Evolutionary conservation across 2,329 filamentous ascomycete genomes (phyloP).

Genomic region (Neonectria coccinea): DNA sequence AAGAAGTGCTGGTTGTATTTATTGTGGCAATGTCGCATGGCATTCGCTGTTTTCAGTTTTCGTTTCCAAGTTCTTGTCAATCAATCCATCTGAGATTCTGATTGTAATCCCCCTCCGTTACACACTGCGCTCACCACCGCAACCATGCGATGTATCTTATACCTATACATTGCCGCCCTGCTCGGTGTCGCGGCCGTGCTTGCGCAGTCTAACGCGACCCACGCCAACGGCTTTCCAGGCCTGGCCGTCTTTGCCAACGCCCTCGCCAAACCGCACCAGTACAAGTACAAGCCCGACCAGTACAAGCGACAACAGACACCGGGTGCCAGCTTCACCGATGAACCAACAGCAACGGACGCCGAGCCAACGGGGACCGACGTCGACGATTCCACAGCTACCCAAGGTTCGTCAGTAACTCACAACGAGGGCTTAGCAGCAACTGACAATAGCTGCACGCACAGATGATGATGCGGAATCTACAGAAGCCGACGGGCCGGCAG

Average conservation of each 20-base stretch:
- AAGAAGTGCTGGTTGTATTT: not conserved
- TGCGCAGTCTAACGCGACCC: not conserved
- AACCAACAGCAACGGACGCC: not conserved
- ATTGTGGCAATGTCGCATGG: not conserved
- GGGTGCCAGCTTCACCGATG: not conserved
- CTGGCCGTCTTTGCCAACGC: not conserved
- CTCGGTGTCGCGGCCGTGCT: not conserved
- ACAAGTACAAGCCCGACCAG: not conserved
- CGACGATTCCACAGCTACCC: not conserved
- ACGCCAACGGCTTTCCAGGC: not conserved
- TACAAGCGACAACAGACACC: not conserved
- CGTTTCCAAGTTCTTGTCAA: not conserved
- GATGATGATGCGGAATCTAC: slow-evolving; percentile 5
- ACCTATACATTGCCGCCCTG: not conserved
- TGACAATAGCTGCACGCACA: slow-evolving; percentile 8
- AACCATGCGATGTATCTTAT: not conserved
- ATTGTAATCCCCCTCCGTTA: no score
- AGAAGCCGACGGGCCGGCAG: not conserved
- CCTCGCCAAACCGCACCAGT: not conserved
- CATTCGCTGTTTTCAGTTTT: not conserved
- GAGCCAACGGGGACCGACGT: not conserved
- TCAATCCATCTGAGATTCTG: not conserved
- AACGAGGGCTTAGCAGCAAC: not conserved
- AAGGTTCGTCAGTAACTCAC: slow-evolving; percentile 8
- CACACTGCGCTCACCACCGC: not conserved